Evolutionary conservation across 352 stramenopile species (phyloP), one percentile per base, ranked within the genome.

Genomic region (Pythium phragmiticola): DNA sequence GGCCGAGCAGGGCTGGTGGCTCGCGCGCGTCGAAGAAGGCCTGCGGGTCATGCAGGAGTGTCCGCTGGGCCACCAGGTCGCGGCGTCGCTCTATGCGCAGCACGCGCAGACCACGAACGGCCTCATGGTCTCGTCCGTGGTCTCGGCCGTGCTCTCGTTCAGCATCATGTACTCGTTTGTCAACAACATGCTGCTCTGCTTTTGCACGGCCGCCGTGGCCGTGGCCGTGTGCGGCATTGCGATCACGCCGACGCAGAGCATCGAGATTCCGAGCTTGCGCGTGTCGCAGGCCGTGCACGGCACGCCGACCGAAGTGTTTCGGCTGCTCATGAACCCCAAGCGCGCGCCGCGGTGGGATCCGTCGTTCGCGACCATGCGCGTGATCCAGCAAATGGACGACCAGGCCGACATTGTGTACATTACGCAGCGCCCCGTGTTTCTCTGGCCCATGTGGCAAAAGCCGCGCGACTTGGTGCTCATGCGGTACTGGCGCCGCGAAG

Each of bases 381-480:
- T 95, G 16, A 69, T 95, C 19, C 85, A 95, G 73, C 72, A 89
- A 42, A 82, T 95, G 70, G 87, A 95, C 64, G 85, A 95, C 63
- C 85, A 95, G 62, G 84, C 87, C n/a, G 87, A 95, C 46, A 92
- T 95, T 46, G 78, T 95, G 30, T 94, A 95, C 73, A 77, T 92
- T 51, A 93, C 84, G 55, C 85, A 94, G 48, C 78, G 87, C 1
- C 87, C 87, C n/a, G 86, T 84, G 43, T 90, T 87, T 58, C 64
- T 95, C 47, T 94, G 87, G 87, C 87, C 87, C 16, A 61, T 93
- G 47, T 95, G 87, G 87, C 87, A 95, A 45, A 93, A 92, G 60
- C 80, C 84, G 23, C 84, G 85, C 23, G 87, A 95, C 59, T 69
- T 95, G 7, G 87, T 95, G 65, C 75, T 95, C 55, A 88, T 94